phyloP scores from a whole-genome alignment of 2,329 filamentous ascomycete genomes.

The Curvularia verruculosa region DNA sequence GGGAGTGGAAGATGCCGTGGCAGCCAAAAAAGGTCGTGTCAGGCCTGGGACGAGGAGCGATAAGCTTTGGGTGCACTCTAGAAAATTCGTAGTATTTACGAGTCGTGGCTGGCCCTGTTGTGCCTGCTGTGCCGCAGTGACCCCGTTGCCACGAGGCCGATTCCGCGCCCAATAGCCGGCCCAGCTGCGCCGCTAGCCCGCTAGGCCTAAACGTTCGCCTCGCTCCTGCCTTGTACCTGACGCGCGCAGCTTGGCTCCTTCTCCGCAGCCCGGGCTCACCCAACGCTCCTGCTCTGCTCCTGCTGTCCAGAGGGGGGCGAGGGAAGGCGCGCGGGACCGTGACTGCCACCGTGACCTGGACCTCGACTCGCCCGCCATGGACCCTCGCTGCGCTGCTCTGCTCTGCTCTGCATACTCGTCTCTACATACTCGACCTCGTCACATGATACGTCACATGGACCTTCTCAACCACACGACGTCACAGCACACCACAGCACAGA shows the following conservation, averaged over 20 bases:
- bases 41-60: slow-evolving; percentile 7
- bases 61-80: slow-evolving; percentile 17
- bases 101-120: slow-evolving; percentile 7
- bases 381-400: background rate
- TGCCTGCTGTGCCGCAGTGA: slow-evolving; percentile 15
- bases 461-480: background rate
- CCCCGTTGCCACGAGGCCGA: slow-evolving; percentile 23
- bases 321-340: background rate
- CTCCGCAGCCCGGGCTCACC: background rate
- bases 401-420: too few species aligned
- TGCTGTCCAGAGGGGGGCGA: background rate
- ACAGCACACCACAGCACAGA: background rate
- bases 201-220: slow-evolving; percentile 22
- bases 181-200: background rate
- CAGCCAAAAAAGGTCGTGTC: slow-evolving; percentile 6
- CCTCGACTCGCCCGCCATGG: too few species aligned
- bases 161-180: slow-evolving; percentile 18
- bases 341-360: too few species aligned
- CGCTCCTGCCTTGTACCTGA: slow-evolving; percentile 21
- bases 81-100: slow-evolving; percentile 17
- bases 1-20: background rate
- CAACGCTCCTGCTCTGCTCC: slow-evolving; percentile 7
- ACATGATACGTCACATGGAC: background rate
- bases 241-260: slow-evolving; percentile 12
- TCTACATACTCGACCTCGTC: background rate